Base-by-base conservation (phyloP, 2,329 filamentous ascomycete species). In the Herpomyces periplanetae region DNA sequence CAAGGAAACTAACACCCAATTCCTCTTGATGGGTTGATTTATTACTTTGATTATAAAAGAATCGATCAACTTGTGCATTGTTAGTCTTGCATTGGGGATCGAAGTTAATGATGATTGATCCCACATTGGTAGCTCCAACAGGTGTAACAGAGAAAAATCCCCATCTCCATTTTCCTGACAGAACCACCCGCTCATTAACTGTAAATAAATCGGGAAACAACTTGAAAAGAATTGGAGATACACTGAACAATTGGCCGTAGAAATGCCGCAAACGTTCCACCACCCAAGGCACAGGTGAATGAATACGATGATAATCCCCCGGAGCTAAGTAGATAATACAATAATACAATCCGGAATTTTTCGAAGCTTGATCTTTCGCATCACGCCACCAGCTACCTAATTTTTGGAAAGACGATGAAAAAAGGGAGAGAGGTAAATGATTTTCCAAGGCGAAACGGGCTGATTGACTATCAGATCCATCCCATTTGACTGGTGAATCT, bases 231-330 rank as follows among this genome's bases (percentile, higher is more conserved):
- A 88, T 96, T 0, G 80, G 80, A 0, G 69, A 85, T 3, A 96
- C 80, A 20, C 63, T 75, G 45, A 66, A 96, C 5, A 96, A 49
- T 39, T 96, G 84, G 22, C 80, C 80, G 1, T 80, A 73, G 34
- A 96, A 96, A 42, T 96, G 80, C n/a, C 80, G 65, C 16, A 84
- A 59, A 27, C 60, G 60, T 39, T 88, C 66, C 13, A 80, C 80
- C 8, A 96, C 71, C 80, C 80, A 96, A 29, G 68, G 64, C 2
- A 69, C 61, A 0, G 80, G 80, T 2, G 68, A 85, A 43, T 96
- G 84, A 45, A 91, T 96, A 27, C 75, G 66, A 42, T 96, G 80
- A 42, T 96, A 96, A 43, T 96, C 84, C 19, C 80, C 80, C 0
- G 80, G 80, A 0, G 84, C 80, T 16, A 96, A 56, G 41, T 96